Evolutionary conservation across 352 stramenopile species (phyloP), one percentile per base, ranked within the genome.

Genomic region (Lagenidium sp.): DNA sequence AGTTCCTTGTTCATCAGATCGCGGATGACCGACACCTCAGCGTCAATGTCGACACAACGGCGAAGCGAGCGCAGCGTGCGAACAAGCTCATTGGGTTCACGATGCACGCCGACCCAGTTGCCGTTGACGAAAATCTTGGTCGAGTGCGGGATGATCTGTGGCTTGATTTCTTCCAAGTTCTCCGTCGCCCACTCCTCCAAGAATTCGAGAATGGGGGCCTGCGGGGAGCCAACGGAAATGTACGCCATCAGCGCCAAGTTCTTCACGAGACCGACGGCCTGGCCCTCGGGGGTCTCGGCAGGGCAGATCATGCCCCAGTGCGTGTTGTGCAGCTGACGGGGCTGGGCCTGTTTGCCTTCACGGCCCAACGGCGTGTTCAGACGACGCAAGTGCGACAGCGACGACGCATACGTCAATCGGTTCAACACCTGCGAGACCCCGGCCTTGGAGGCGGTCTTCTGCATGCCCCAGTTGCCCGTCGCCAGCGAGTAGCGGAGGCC

Each of bases 71-170:
- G 89, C 42, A 99, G 85, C 7, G 94, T 98, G 26, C 94, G 78
- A 25, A 99, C 95, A 12, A 98, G 52, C 53, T 93, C 84, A 36
- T 98, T 97, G 22, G 97, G 96, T 54, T 99, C 95, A 38, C 93
- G 91, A 59, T 99, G 95, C 35, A 99, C 94, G 36, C 97, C 97
- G 22, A 99, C 87, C 96, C 96, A 99, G 59, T 98, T 98, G 31
- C 97, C 96, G 58, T 99, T 99, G 40, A 99, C 95, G 52, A 99
- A 99, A 44, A 99, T 98, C 80, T 99, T 99, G 34, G 96, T 99
- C 18, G 94, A 97, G 41, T 93, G 93, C 1, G 90, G 89, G 55
- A 99, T 98, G 31, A 98, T 96, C 44, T 95, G 94, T 22, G 96
- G 95, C 39, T 97, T 91, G 55, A 99, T 99, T 44, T 98, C 91